A percentile compares a stretch with the other conserved stretches of the same genome.
These are phyloP conservation scores for Meripilus lineatus DNA, from an alignment of 1,284 basidiomycete species.

Conservation along the genomic window DNA sequence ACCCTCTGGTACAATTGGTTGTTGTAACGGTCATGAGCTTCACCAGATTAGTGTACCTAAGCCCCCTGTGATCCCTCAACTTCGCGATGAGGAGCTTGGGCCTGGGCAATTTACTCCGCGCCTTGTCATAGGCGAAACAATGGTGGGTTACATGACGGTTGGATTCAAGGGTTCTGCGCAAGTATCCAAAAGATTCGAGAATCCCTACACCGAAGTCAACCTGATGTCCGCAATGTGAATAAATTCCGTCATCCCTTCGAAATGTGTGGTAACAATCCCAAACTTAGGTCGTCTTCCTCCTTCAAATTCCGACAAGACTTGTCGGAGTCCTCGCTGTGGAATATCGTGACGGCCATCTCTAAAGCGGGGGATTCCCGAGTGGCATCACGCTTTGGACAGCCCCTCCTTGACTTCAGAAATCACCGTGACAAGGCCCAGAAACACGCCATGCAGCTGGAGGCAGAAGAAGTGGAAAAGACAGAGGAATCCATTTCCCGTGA, in stretches of 20 bases:
- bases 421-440: too few relatives aligned
- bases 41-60: too few relatives aligned
- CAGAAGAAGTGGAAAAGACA: too few relatives aligned
- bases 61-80: too few relatives aligned
- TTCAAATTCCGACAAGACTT: constrained; percentile 25
- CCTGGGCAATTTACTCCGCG: constrained; percentile 9
- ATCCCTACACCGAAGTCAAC: constrained; percentile 4
- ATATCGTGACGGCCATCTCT: too few relatives aligned
- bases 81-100: constrained; percentile 3
- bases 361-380: too few relatives aligned
- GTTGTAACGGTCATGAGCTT: too few relatives aligned
- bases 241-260: background rate
- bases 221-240: constrained; percentile 5
- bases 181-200: background rate
- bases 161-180: constrained; percentile 7
- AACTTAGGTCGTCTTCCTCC: constrained; percentile 19
- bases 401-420: too few relatives aligned
- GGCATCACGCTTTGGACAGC: too few relatives aligned
- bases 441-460: too few relatives aligned
- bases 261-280: constrained; percentile 1
- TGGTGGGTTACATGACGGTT: constrained; percentile 15
- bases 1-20: too few relatives aligned
- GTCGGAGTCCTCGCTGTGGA: constrained; percentile 22
- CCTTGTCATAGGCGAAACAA: constrained; percentile 20
- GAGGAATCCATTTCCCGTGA: too few relatives aligned